phyloP scores from a whole-genome alignment of 495 filamentous ascomycete genomes.

The Tuber calosporum region DNA sequence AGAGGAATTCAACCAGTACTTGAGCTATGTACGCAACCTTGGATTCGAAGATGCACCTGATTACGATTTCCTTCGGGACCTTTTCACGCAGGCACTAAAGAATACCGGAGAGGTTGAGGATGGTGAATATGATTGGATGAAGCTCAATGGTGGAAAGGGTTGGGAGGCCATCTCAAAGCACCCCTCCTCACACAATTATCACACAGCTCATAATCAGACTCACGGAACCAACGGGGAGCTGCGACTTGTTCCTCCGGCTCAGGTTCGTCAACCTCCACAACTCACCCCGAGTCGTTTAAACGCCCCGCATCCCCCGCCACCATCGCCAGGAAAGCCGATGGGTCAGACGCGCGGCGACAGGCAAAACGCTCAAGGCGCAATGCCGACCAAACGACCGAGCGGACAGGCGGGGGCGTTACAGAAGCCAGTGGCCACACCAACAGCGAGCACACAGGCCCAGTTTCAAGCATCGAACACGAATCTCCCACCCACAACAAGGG shows the following conservation, averaged over 20 bases:
- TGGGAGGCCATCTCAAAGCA: slow-evolving; percentile 88
- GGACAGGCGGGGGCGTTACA: slow-evolving; percentile 59
- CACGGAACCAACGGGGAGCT: slow-evolving; percentile 73
- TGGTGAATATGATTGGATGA: slow-evolving; percentile 99
- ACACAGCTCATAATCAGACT: slow-evolving; percentile 65
- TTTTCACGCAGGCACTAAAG: slow-evolving; percentile 95
- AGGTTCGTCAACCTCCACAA: slow-evolving; percentile 54
- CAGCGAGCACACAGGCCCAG: slow-evolving; percentile 77
- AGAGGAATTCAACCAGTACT: slow-evolving; percentile 95
- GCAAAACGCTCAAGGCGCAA: slow-evolving; percentile 65
- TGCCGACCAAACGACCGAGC: slow-evolving; percentile 68
- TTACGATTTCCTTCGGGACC: slow-evolving; percentile 94
- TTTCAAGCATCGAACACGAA: slow-evolving; percentile 86
- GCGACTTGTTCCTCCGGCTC: slow-evolving; percentile 56
- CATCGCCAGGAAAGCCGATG: slow-evolving; percentile 73
- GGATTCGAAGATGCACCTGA: slow-evolving; percentile 98
- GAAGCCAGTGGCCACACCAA: slow-evolving; percentile 63
- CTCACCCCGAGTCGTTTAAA: slow-evolving; percentile 91
- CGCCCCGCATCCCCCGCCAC: slow-evolving; percentile 84
- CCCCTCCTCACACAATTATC: slow-evolving; percentile 59
- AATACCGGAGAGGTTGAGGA: slow-evolving; percentile 91
- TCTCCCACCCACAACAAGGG: slow-evolving; percentile 50
- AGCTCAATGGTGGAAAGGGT: slow-evolving; percentile 87
- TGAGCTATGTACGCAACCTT: slow-evolving; percentile 93
- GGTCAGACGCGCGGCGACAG: slow-evolving; percentile 70